A percentile compares a stretch with the other conserved stretches of the same genome.
Conservation (phyloP, 2,329 filamentous ascomycete genomes). For the Colletotrichum costaricense region DNA sequence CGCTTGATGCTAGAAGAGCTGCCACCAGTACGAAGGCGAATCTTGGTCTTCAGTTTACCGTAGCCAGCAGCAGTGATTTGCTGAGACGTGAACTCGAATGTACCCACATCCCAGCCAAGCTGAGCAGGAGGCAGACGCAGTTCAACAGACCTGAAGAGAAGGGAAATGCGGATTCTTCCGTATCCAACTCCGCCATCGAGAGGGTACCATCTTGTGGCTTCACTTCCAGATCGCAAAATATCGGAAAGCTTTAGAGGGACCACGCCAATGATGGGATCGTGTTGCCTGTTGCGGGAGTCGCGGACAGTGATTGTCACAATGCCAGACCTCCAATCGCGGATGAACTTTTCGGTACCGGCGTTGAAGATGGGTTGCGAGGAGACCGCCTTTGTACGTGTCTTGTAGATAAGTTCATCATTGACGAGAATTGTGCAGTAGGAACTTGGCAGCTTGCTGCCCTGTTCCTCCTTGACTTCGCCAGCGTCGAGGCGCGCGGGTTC, state of each 20-base stretch:
- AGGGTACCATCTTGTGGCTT: slow-evolving; percentile 94
- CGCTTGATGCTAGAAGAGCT: slow-evolving; percentile 78
- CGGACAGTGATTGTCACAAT: slow-evolving; percentile 90
- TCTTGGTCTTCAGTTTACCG: slow-evolving; percentile 75
- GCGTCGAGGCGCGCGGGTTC: slow-evolving; percentile 85
- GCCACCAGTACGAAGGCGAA: slow-evolving; percentile 86
- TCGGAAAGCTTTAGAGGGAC: slow-evolving; percentile 90
- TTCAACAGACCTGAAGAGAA: slow-evolving; percentile 91
- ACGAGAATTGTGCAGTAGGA: slow-evolving; percentile 93
- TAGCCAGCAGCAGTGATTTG: slow-evolving; percentile 75
- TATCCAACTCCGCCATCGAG: slow-evolving; percentile 94
- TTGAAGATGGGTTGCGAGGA: slow-evolving; percentile 98
- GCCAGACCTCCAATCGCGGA: slow-evolving; percentile 91
- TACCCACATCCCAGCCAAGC: slow-evolving; percentile 94
- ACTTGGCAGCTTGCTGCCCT: slow-evolving; percentile 82
- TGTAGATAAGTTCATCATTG: slow-evolving; percentile 92
- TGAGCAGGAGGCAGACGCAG: slow-evolving; percentile 85
- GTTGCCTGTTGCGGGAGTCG: slow-evolving; percentile 88
- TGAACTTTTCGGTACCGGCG: slow-evolving; percentile 90
- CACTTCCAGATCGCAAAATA: slow-evolving; percentile 86
- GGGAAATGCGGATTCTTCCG: slow-evolving; percentile 86
- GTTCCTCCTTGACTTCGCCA: slow-evolving; percentile 88
- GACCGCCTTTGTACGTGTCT: slow-evolving; percentile 93
- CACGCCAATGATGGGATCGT: slow-evolving; percentile 93
- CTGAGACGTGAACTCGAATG: slow-evolving; percentile 86